Conservation (phyloP, 108 stramenopile species). For the Cylindrotheca closterium region DNA sequence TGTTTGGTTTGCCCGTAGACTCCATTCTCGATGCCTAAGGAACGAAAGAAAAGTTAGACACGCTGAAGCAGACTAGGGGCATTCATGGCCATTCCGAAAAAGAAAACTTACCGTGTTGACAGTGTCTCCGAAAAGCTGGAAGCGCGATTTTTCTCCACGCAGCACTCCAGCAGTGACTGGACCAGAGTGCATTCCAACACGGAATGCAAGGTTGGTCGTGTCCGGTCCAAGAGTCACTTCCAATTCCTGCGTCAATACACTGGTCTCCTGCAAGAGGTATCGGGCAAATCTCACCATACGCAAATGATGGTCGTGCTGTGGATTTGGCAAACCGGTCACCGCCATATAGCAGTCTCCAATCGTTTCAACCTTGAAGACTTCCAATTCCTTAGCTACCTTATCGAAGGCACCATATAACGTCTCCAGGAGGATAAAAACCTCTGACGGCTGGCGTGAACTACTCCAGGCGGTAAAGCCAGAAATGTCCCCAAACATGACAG, state of each 20-base stretch:
- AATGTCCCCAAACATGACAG: slow-evolving; percentile 25
- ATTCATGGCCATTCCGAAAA: too few relatives aligned
- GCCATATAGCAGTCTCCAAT: slow-evolving; percentile 23
- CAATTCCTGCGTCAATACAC: slow-evolving; percentile 1
- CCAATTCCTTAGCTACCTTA: slow-evolving; percentile 16
- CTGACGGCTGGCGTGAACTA: slow-evolving; percentile 33
- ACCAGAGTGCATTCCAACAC: slow-evolving; percentile 26
- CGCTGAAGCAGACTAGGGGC: too few relatives aligned
- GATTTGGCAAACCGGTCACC: slow-evolving; percentile 19
- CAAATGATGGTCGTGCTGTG: slow-evolving; percentile 9
- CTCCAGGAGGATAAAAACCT: slow-evolving; percentile 51
- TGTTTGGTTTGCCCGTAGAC: slow-evolving; percentile 29
- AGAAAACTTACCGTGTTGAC: slow-evolving; percentile 38
- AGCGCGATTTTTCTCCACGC: slow-evolving; percentile 38
- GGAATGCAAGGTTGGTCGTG: slow-evolving; percentile 16
- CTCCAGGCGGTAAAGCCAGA: slow-evolving; percentile 40
- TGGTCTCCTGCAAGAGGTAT: slow-evolving; percentile 6
- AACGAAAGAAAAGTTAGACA: too few relatives aligned
- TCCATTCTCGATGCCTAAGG: slow-evolving; percentile 25
- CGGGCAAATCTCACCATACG: slow-evolving; percentile 18
- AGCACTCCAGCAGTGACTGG: slow-evolving; percentile 48
- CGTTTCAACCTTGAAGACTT: slow-evolving; percentile 9
- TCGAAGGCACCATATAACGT: slow-evolving; percentile 50
- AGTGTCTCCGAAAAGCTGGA: slow-evolving; percentile 50
- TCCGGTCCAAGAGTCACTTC: slow-evolving; percentile 22